Evolutionary conservation across 441 rosid species (phyloP).

Genomic region (Erodium trifolium): DNA sequence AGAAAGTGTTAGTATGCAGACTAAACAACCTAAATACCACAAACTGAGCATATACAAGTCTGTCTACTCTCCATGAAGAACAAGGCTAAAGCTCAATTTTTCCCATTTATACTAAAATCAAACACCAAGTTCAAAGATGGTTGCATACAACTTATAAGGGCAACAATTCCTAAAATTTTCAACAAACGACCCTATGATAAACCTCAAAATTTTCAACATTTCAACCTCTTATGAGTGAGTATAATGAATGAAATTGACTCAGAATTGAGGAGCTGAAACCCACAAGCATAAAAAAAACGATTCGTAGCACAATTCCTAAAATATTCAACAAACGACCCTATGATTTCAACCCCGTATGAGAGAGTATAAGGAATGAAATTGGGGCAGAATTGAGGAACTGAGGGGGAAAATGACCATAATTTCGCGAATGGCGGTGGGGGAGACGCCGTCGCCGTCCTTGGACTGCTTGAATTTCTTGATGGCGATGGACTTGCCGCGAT

Average conservation of each 20-base stretch:
- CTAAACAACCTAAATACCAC: not conserved
- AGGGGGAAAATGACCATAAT: slow-evolving; percentile 36
- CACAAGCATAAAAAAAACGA: not conserved
- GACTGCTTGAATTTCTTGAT: slow-evolving; percentile 97
- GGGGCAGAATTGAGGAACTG: no score
- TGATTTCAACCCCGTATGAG: no score
- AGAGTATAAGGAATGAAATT: no score
- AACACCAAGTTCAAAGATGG: not conserved
- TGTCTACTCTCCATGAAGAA: not conserved
- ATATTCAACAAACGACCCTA: no score
- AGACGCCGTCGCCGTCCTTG: slow-evolving; percentile 96
- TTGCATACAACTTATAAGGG: not conserved
- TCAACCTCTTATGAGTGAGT: no score
- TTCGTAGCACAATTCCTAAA: no score
- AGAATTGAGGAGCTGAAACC: not conserved
- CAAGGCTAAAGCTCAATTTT: not conserved
- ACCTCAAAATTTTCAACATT: not conserved
- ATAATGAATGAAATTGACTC: not conserved
- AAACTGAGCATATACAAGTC: not conserved
- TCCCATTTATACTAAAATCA: not conserved
- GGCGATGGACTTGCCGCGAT: slow-evolving; percentile 81
- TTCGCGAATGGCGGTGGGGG: slow-evolving; percentile 95
- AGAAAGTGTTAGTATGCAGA: not conserved
- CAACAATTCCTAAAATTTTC: not conserved
- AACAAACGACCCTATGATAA: no score